Percentiles rank a stretch among this genome's conserved stretches.
phyloP scores from a whole-genome alignment of 306 rosid genomes.

The Styphnolobium japonicum region DNA sequence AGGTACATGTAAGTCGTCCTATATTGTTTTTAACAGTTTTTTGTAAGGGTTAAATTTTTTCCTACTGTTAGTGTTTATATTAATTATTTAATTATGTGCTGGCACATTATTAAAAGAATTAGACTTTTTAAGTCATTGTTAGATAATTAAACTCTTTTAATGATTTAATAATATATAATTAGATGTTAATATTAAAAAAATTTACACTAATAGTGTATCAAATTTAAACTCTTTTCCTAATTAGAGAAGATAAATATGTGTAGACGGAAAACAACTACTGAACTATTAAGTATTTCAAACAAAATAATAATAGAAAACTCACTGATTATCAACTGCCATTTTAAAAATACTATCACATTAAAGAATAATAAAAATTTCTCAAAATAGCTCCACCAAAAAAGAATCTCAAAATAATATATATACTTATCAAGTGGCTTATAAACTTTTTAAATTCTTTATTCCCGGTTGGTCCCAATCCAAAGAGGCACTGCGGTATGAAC shows the following conservation, averaged over 20 bases:
- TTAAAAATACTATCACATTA: not conserved
- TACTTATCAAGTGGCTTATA: not conserved
- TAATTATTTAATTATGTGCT: no score
- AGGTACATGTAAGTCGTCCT: not conserved
- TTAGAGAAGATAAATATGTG: not conserved
- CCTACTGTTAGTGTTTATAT: no score
- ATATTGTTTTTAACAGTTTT: no score
- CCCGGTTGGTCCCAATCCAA: constrained; percentile 18
- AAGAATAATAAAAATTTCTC: not conserved
- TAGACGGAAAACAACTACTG: not conserved
- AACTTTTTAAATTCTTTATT: not conserved
- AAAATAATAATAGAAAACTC: not conserved
- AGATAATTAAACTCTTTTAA: no score
- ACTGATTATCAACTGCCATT: not conserved
- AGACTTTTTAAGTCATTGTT: no score
- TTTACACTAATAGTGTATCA: no score
- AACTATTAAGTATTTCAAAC: not conserved
- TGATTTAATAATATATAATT: no score
- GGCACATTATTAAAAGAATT: no score
- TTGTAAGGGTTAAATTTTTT: no score
- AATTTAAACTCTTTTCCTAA: no score
- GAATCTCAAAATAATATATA: not conserved
- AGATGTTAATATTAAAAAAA: no score
- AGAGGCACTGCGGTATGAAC: not conserved
- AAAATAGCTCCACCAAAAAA: not conserved